A percentile compares a stretch with the other conserved stretches of the same genome.
These are phyloP conservation scores for Trametes sp. DNA, from an alignment of 1,284 basidiomycete genomes.

Conservation along the genomic window DNA sequence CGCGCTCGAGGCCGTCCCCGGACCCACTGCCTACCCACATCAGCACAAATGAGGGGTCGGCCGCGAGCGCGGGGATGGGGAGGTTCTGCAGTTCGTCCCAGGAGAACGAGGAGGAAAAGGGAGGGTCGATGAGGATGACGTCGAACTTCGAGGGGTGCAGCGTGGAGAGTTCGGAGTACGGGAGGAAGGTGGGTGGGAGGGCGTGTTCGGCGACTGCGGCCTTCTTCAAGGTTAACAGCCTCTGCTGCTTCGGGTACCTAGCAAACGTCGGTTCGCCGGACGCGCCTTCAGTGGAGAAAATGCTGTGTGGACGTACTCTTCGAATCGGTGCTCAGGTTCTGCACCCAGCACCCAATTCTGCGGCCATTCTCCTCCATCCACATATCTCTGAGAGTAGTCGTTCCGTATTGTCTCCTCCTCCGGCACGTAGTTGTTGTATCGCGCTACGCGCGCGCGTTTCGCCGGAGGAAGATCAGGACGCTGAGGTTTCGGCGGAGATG, in stretches of 20 bases:
- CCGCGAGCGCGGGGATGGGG: conserved; percentile 85
- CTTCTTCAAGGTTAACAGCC: conserved; percentile 82
- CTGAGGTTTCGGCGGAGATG: conserved; percentile 45
- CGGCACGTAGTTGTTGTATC: conserved; percentile 82
- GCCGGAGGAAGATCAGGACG: conserved; percentile 69
- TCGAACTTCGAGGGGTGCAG: conserved; percentile 85
- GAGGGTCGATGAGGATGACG: conserved; percentile 92
- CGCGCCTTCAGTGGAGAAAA: conserved; percentile 3
- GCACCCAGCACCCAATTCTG: conserved; percentile 92
- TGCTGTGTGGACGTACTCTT: conserved; percentile 73
- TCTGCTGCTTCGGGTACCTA: conserved; percentile 92
- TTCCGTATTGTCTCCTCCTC: conserved; percentile 96
- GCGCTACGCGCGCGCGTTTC: conserved; percentile 71
- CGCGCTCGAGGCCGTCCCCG: conserved; percentile 90
- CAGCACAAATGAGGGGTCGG: conserved; percentile 94
- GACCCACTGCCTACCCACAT: conserved; percentile 96
- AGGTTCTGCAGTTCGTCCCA: conserved; percentile 87
- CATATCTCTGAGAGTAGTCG: conserved; percentile 92
- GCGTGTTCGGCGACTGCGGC: conserved; percentile 68
- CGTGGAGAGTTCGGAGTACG: conserved; percentile 60
- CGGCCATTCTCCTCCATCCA: conserved; percentile 89
- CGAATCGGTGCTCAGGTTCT: conserved; percentile 85
- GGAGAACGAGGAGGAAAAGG: conserved; percentile 81
- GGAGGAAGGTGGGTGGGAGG: conserved; percentile 74
- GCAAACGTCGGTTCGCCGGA: background rate